Evolutionary conservation across 2,329 filamentous ascomycete genomes (phyloP), one percentile per base, ranked within the genome.

Genomic region (Fusarium continuum): DNA sequence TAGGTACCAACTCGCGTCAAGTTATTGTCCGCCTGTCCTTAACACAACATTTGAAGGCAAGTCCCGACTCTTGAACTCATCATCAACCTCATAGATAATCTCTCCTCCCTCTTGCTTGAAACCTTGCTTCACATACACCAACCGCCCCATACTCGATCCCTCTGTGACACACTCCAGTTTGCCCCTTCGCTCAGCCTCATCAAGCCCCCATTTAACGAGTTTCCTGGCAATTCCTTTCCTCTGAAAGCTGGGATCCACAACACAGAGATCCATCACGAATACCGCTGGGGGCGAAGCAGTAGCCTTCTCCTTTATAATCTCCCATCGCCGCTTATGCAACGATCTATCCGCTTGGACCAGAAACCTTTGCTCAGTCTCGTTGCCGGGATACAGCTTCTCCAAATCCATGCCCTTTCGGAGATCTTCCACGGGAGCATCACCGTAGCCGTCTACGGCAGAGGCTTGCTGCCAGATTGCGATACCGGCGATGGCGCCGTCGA

Each of bases 401-500:
- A 81, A 62, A 28, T 78, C 69, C 26, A 74, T 49, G 0, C 49
- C 65, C 7, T 54, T 45, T 47, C 61, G 65, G 4, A 80, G 64
- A 17, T 79, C 73, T 13, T 74, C 69, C 17, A 74, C 52, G 2
- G 74, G 78, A 20, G 55, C 60, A 22, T 82, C 79, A 11, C 85
- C 85, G 43, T 78, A 69, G 11, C 83, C 84, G 3, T 77, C 74
- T 0, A 85, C 77, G 7, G 75, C 71, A 0, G 84, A 86, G 0
- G 76, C 70, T 61, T 87, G 85, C 8, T 75, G 66, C 85, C 85
- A 88, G 51, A 86, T 80, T 4, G 85, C 83, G 23, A 83, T 56
- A 14, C 85, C 85, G 9, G 75, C 84, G n/a, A 85, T 75, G 8
- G 63, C 47, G 34, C 72, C 70, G 2, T 77, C 64, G 2, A 85